phyloP scores from a whole-genome alignment of 306 rosid genomes.

The Sindora glabra region DNA sequence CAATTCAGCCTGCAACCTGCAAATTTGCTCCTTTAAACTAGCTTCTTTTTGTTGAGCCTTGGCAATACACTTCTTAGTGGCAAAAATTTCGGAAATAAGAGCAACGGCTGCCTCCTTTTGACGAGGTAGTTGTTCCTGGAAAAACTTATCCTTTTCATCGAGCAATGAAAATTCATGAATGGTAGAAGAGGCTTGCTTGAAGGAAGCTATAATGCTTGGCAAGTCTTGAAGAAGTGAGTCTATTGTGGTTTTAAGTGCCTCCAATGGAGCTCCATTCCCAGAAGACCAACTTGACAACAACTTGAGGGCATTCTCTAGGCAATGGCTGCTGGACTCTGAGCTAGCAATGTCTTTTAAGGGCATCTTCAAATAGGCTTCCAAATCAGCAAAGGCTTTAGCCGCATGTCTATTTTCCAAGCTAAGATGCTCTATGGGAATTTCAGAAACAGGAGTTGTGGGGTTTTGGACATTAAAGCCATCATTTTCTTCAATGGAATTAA shows the following conservation, averaged over 20 bases:
- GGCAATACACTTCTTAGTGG: background rate
- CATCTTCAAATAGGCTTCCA: background rate
- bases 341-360: background rate
- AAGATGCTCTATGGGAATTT: no score
- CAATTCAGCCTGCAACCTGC: background rate
- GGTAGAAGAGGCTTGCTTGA: constrained; percentile 9
- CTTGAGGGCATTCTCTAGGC: constrained; percentile 3
- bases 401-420: background rate
- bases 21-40: background rate
- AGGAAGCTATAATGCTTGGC: constrained; percentile 11
- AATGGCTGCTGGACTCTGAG: background rate
- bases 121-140: background rate
- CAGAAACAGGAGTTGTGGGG: no score
- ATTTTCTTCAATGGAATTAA: background rate
- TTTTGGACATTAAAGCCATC: background rate
- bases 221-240: constrained; percentile 2
- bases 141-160: background rate
- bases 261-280: background rate
- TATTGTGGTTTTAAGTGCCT: background rate
- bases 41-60: constrained; percentile 10
- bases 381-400: background rate
- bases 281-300: constrained; percentile 20
- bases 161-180: background rate
- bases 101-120: background rate
- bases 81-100: no score